A percentile compares a stretch with the other conserved stretches of the same genome.
phyloP scores from a whole-genome alignment of 805 yeast species.

The Hanseniaspora clermontiae region DNA sequence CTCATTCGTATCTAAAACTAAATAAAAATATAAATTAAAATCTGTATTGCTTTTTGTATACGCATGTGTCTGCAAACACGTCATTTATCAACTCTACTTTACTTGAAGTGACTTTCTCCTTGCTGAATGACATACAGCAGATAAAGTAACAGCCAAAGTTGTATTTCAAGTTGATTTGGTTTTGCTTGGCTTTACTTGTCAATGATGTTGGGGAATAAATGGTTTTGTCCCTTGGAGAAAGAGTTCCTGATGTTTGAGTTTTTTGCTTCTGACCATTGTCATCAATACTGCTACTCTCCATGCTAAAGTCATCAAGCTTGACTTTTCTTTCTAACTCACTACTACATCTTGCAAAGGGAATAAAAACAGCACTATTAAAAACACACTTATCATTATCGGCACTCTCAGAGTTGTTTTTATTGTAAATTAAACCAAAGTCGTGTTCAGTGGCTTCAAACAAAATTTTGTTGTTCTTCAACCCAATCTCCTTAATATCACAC shows the following conservation, averaged over 20 bases:
- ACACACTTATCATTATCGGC: background rate
- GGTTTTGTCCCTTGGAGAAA: background rate
- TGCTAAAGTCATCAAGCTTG: background rate
- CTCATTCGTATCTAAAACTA: background rate
- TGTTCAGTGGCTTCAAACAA: background rate
- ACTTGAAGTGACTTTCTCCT: background rate
- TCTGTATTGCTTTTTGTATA: background rate
- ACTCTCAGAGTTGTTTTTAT: background rate
- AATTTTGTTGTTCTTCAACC: background rate
- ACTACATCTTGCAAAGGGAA: background rate
- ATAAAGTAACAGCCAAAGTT: background rate
- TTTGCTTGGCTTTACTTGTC: background rate
- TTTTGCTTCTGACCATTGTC: background rate
- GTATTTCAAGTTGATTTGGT: constrained; percentile 4
- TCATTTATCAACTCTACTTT: background rate
- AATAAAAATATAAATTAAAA: background rate
- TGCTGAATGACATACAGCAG: background rate
- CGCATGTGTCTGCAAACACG: background rate
- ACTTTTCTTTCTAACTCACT: background rate
- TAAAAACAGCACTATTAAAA: background rate
- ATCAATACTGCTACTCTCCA: background rate
- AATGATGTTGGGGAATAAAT: background rate
- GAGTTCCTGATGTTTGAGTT: background rate
- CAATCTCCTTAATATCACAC: background rate
- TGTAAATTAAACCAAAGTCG: constrained; percentile 1